These are phyloP conservation scores for Maudiozyma barnettii DNA, from an alignment of 805 yeast species.

Conservation along the genomic window DNA sequence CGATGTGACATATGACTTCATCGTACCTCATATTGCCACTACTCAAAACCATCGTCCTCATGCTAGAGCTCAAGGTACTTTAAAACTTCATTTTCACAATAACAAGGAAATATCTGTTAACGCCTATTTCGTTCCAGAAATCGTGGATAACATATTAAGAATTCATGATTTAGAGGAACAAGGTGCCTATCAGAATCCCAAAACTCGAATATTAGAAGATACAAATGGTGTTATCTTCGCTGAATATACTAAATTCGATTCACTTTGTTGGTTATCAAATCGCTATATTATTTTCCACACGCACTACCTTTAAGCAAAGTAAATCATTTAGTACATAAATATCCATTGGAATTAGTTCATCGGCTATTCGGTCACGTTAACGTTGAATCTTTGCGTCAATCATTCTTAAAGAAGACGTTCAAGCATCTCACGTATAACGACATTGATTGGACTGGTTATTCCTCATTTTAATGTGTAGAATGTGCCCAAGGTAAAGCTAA, in stretches of 20 bases:
- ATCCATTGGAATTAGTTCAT: neutral
- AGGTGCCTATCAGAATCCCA: neutral
- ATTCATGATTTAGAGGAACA: neutral
- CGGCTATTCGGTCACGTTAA: neutral
- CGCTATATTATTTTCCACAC: neutral
- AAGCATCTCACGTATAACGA: neutral
- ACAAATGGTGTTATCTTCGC: neutral
- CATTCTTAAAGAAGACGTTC: neutral
- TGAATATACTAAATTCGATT: too few species aligned
- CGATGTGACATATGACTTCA: neutral
- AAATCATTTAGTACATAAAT: neutral
- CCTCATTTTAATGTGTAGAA: neutral
- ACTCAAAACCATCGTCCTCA: neutral
- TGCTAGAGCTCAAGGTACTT: neutral
- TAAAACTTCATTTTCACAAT: neutral
- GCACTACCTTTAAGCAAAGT: neutral
- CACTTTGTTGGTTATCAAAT: neutral
- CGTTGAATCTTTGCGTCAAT: neutral
- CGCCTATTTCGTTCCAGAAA: neutral
- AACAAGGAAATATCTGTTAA: neutral
- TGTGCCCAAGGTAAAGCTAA: slow-evolving; percentile 56
- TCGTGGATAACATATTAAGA: neutral
- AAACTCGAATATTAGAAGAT: neutral
- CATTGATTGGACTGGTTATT: neutral
- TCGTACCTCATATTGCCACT: neutral